These are phyloP conservation scores for Lactarius trivialis DNA, from an alignment of 768 basidiomycete species.

Conservation along the genomic window DNA sequence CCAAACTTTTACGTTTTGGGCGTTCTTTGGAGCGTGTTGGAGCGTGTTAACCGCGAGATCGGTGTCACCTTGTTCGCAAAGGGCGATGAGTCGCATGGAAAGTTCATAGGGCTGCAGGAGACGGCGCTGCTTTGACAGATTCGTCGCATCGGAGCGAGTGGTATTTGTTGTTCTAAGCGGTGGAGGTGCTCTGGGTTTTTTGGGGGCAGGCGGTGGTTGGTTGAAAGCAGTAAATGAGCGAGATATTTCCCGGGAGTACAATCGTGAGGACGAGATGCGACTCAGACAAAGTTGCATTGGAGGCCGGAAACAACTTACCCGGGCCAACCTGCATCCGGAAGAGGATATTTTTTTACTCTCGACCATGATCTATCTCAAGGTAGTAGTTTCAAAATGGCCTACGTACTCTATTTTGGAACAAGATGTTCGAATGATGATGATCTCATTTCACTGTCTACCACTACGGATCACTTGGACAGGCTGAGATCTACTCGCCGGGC, in stretches of 20 bases:
- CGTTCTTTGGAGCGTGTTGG: conserved; percentile 62
- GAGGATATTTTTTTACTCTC: neutral
- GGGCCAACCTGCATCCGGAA: neutral
- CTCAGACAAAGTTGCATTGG: neutral
- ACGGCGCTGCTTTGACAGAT: neutral
- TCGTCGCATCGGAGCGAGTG: neutral
- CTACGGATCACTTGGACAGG: conserved; percentile 27
- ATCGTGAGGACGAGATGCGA: conserved; percentile 3
- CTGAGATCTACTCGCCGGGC: conserved; percentile 48
- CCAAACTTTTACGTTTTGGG: conserved; percentile 73
- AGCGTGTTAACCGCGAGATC: conserved; percentile 60
- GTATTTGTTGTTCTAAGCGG: neutral
- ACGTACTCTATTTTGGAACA: no score
- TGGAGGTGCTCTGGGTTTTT: neutral
- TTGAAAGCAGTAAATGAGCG: neutral
- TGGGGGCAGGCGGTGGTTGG: neutral
- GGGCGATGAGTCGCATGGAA: conserved; percentile 48
- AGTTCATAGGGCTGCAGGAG: conserved; percentile 55
- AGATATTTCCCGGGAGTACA: neutral
- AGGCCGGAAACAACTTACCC: neutral
- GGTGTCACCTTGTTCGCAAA: conserved; percentile 48
- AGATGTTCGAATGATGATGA: no score
- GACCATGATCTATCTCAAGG: no score
- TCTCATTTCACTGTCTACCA: conserved; percentile 22
- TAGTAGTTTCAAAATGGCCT: no score